Evolutionary conservation across 1,284 basidiomycete species (phyloP), one percentile per base, ranked within the genome.

Genomic region (Lentinula novae-zelandiae): DNA sequence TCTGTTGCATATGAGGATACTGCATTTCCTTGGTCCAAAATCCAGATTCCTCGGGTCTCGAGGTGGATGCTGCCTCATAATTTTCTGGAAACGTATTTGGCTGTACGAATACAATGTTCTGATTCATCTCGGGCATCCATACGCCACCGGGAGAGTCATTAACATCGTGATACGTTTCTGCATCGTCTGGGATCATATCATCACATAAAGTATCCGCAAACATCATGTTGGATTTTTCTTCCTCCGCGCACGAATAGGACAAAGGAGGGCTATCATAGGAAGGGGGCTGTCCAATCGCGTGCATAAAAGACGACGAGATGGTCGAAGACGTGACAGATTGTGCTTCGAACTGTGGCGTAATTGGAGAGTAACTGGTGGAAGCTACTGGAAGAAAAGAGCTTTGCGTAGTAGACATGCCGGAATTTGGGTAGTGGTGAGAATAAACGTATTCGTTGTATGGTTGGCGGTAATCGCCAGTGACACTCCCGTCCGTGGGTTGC

Each of bases 1-100:
- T 20, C 42, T 17, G 48, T 22, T 58, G 49, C 6, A 22, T 20
- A 40, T 58, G 15, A 51, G 38, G n/a, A 10, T 44, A 42, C 8
- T 51, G 49, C 57, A 40, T 52, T 9, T 58, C 34, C 20, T 58
- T 58, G n/a, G 57, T 58, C 39, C 49, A 58, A 22, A n/a, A 1
- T 8, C 20, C 27, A 31, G 34, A 15, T 33, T 58, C 34, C 49
- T 42, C 31, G 48, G 49, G 33, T 31, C 34, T 44, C 17, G 49
- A 12, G 20, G 42, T 15, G 4, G 12, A 17, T 6, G 53, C 20
- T 42, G 27, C 27, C 0, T 20, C 27, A 50, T 15, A 33, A 50
- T 50, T 10, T 34, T 33, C 39, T 27, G 39, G 20, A n/a, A 12
- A 22, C 6, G 53, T 38, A 52, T 52, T 53, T 22, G 36, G 9